phyloP scores from a whole-genome alignment of 2,329 filamentous ascomycete genomes.

The Penicillium thymicola region DNA sequence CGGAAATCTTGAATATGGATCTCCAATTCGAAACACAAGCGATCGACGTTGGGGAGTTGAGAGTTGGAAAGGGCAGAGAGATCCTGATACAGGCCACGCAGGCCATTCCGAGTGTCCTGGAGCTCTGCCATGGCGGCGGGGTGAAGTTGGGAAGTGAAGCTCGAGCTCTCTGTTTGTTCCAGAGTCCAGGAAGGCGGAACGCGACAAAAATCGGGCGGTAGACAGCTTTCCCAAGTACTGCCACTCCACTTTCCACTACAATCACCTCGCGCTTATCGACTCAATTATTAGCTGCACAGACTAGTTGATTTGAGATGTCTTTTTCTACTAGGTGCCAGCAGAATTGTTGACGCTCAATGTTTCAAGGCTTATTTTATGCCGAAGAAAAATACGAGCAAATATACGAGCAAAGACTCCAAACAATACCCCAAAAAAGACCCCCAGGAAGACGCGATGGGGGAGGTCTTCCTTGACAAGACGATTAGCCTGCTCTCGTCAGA shows the following conservation, averaged over 20 bases:
- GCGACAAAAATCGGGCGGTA: constrained; percentile 37
- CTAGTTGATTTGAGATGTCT: constrained; percentile 2
- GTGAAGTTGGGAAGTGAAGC: constrained; percentile 22
- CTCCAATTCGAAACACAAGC: constrained; percentile 64
- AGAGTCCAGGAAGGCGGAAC: constrained; percentile 32
- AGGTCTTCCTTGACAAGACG: constrained; percentile 43
- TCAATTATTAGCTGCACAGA: neutral
- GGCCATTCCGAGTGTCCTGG: constrained; percentile 67
- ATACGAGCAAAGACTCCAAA: neutral
- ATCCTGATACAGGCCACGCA: constrained; percentile 83
- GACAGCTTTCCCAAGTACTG: constrained; percentile 5
- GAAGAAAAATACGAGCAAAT: neutral
- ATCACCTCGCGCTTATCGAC: constrained; percentile 8
- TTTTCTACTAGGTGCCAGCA: neutral
- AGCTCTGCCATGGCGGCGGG: constrained; percentile 49
- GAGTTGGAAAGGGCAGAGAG: constrained; percentile 72
- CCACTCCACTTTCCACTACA: constrained; percentile 9
- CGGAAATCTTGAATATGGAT: constrained; percentile 64
- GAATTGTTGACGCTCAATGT: neutral
- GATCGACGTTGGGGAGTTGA: constrained; percentile 66
- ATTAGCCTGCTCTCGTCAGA: constrained; percentile 44
- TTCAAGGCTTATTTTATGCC: neutral
- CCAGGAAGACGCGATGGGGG: constrained; percentile 33
- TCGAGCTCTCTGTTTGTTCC: constrained; percentile 28
- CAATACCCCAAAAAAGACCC: neutral